Evolutionary conservation across 371 early-diverging fungal genomes (phyloP).

Genomic region (Capillidium heterosporum): DNA sequence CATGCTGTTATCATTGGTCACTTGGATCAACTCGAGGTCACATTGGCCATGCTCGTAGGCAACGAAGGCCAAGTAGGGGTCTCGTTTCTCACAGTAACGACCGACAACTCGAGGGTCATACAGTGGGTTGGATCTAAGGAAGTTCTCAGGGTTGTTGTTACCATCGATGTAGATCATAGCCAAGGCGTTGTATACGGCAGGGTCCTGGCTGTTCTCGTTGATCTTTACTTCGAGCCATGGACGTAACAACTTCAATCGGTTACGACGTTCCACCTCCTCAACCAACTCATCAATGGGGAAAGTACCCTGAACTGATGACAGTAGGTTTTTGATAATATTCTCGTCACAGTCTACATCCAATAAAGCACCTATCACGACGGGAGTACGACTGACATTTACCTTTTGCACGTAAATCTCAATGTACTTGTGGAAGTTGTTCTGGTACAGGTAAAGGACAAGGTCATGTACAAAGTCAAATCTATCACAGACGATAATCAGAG

Average conservation of each 20-base stretch:
- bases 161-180: constrained; percentile 98
- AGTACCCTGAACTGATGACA: constrained; percentile 55
- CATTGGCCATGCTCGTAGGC: constrained; percentile 91
- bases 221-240: constrained; percentile 82
- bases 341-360: constrained; percentile 97
- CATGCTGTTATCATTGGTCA: constrained; percentile 94
- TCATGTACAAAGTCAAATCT: constrained; percentile 93
- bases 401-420: constrained; percentile 96
- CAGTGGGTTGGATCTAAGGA: constrained; percentile 75
- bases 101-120: constrained; percentile 85
- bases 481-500: constrained; percentile 95
- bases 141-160: constrained; percentile 92
- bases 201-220: constrained; percentile 69
- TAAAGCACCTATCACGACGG: constrained; percentile 90
- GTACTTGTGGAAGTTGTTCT: constrained; percentile 79
- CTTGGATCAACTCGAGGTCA: constrained; percentile 75
- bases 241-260: constrained; percentile 84
- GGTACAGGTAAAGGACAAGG: constrained; percentile 84
- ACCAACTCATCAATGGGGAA: constrained; percentile 78
- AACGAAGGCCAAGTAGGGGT: constrained; percentile 88
- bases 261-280: constrained; percentile 84
- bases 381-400: constrained; percentile 86
- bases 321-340: constrained; percentile 68
- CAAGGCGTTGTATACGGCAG: constrained; percentile 84
- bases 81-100: constrained; percentile 93